Percentiles rank a stretch among this genome's conserved stretches.
Evolutionary conservation across 352 stramenopile species (phyloP).

Genomic region (Vaucheria bursata): DNA sequence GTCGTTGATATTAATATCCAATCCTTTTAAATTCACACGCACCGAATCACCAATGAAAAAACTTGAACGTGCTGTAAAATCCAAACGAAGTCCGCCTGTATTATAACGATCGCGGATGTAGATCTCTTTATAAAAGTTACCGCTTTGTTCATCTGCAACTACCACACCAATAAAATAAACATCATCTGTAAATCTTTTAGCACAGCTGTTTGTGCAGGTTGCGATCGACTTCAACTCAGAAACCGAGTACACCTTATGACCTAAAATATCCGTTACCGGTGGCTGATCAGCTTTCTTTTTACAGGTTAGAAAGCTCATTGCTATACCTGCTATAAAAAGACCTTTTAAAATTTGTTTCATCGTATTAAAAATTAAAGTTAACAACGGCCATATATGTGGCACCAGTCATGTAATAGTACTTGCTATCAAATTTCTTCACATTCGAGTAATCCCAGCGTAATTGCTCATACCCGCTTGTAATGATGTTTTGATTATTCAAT

Average conservation of each 20-base stretch:
- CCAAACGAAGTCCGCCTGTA: neutral
- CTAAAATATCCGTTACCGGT: neutral
- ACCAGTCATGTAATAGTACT: neutral
- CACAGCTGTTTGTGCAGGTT: neutral
- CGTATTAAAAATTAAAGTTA: constrained; percentile 5
- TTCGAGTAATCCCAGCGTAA: neutral
- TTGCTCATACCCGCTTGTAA: neutral
- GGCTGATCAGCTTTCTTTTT: neutral
- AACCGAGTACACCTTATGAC: neutral
- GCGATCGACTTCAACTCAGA: neutral
- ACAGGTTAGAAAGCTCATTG: neutral
- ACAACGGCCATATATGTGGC: neutral
- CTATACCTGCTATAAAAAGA: neutral
- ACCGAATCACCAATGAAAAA: neutral
- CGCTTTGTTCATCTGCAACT: neutral
- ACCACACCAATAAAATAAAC: neutral
- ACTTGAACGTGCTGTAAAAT: neutral
- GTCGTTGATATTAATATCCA: neutral
- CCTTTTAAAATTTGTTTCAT: neutral
- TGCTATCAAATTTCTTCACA: neutral
- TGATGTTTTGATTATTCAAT: constrained; percentile 1
- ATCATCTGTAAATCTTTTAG: neutral
- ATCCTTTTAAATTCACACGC: neutral
- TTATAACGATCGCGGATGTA: neutral
- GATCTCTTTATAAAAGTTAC: constrained; percentile 3